These are phyloP conservation scores for Oryza nivara DNA, from an alignment of 176 grass and related monocot species.

Conservation along the genomic window DNA sequence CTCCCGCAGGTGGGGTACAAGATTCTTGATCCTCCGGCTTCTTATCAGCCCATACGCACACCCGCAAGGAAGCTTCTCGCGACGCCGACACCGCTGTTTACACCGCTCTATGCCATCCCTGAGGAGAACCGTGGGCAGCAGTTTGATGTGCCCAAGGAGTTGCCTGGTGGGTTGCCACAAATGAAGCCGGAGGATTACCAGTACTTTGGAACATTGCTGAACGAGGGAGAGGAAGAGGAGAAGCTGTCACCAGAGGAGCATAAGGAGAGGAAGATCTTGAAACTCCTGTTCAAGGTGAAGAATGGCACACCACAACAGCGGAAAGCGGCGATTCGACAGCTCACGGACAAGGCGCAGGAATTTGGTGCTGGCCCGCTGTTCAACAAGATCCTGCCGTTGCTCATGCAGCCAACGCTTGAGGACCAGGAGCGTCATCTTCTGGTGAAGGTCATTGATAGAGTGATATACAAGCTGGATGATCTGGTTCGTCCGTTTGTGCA, in stretches of 20 bases:
- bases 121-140: constrained; percentile 93
- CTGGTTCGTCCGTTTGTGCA: constrained; percentile 95
- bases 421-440: constrained; percentile 95
- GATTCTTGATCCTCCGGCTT: constrained; percentile 77
- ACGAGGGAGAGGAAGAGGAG: constrained; percentile 82
- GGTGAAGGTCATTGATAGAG: constrained; percentile 96
- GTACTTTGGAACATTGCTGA: constrained; percentile 81
- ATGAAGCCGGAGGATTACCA: constrained; percentile 99
- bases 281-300: constrained; percentile 81
- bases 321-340: constrained; percentile 79
- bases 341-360: constrained; percentile 91
- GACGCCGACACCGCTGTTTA: constrained; percentile 85
- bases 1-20: constrained; percentile 83
- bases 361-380: constrained; percentile 88
- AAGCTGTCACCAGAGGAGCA: constrained; percentile 85
- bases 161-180: constrained; percentile 62
- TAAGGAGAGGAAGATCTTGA: constrained; percentile 97
- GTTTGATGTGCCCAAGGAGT: constrained; percentile 92
- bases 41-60: constrained; percentile 83
- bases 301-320: constrained; percentile 88
- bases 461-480: constrained; percentile 94
- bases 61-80: constrained; percentile 93
- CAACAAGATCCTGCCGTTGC: constrained; percentile 93
- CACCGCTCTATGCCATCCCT: constrained; percentile 78
- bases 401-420: constrained; percentile 95